Evolutionary conservation across 805 yeast genomes (phyloP).

Genomic region (Spathaspora passalidarum): DNA sequence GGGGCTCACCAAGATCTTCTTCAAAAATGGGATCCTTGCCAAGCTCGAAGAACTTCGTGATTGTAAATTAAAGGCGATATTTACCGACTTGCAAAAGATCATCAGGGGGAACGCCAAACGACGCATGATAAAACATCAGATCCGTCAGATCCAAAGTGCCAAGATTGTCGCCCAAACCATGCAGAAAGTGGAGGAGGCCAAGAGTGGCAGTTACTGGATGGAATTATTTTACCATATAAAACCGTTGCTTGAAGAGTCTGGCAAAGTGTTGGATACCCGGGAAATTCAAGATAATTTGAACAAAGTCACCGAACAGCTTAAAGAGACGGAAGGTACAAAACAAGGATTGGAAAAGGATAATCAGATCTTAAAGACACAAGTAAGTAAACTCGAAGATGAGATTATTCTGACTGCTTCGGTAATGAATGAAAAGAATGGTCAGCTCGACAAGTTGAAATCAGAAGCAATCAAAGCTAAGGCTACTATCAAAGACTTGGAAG

Average conservation of each 20-base stretch:
- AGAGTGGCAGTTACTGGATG: slow-evolving; percentile 70
- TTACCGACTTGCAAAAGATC: slow-evolving; percentile 61
- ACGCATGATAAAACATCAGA: slow-evolving; percentile 37
- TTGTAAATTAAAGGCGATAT: slow-evolving; percentile 48
- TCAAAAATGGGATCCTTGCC: slow-evolving; percentile 75
- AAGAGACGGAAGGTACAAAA: slow-evolving; percentile 33
- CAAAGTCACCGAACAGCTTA: slow-evolving; percentile 42
- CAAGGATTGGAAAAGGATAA: slow-evolving; percentile 31
- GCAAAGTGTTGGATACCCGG: slow-evolving; percentile 56
- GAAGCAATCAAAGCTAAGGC: slow-evolving; percentile 31
- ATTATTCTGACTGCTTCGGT: slow-evolving; percentile 21
- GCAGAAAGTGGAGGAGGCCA: slow-evolving; percentile 44
- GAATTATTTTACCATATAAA: slow-evolving; percentile 64
- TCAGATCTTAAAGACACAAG: slow-evolving; percentile 36
- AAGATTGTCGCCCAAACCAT: slow-evolving; percentile 65
- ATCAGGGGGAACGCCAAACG: slow-evolving; percentile 67
- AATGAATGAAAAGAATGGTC: slow-evolving; percentile 46
- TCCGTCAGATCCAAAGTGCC: slow-evolving; percentile 69
- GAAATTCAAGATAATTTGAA: slow-evolving; percentile 57
- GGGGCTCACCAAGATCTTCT: slow-evolving; percentile 71
- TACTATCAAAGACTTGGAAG: slow-evolving; percentile 16
- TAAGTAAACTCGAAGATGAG: slow-evolving; percentile 31
- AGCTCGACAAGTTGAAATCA: slow-evolving; percentile 41
- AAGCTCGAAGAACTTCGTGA: slow-evolving; percentile 78
- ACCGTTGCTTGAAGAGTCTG: slow-evolving; percentile 68